These are phyloP conservation scores for Euphorbia celastroides DNA, from an alignment of 441 rosid genomes.

Conservation along the genomic window DNA sequence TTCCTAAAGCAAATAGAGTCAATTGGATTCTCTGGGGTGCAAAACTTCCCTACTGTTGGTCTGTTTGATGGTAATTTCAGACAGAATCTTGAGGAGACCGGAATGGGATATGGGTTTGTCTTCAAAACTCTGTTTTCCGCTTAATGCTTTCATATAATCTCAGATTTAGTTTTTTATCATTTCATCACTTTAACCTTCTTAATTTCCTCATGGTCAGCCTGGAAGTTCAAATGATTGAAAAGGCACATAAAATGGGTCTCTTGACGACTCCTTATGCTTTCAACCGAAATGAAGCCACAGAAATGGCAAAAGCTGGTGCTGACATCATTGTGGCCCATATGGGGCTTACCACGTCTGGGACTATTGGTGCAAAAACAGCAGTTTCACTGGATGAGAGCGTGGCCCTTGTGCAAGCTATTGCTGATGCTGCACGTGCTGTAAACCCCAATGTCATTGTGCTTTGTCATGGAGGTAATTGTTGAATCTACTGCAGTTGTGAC, in stretches of 20 bases:
- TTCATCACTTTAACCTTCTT: background rate
- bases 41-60: conserved; percentile 96
- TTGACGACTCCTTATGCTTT: conserved; percentile 95
- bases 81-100: conserved; percentile 94
- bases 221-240: conserved; percentile 84
- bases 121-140: conserved; percentile 11
- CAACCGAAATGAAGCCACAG: conserved; percentile 56
- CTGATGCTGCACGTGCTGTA: conserved; percentile 65
- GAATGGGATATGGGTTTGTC: conserved; percentile 90
- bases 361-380: conserved; percentile 87
- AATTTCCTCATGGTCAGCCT: conserved; percentile 36
- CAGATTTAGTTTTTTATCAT: background rate
- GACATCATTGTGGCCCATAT: conserved; percentile 91
- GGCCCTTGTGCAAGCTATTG: conserved; percentile 70
- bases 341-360: conserved; percentile 90
- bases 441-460: conserved; percentile 60
- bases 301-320: conserved; percentile 95
- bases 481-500: background rate
- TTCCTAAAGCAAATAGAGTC: conserved; percentile 83
- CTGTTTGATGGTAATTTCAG: conserved; percentile 92
- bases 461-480: conserved; percentile 83
- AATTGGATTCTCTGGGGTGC: conserved; percentile 83
- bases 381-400: conserved; percentile 75
- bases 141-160: conserved; percentile 1
- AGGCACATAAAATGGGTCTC: conserved; percentile 83